These are phyloP conservation scores for Cichorium intybus DNA, from an alignment of 140 eudicot genomes.

Conservation along the genomic window DNA sequence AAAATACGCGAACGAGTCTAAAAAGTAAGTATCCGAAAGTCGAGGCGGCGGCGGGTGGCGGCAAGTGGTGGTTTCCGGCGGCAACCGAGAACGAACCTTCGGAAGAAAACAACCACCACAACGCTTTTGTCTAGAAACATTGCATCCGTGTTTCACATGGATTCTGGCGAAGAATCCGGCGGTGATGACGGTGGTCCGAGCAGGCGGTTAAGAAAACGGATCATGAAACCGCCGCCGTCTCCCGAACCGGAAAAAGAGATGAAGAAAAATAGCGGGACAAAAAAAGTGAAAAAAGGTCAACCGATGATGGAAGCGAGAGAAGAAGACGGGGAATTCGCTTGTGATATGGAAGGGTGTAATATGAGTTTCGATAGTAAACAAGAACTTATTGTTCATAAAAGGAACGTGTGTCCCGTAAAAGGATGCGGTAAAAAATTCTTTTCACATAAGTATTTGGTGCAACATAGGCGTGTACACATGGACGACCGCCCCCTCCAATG, in stretches of 20 bases:
- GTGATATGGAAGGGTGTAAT: slow-evolving; percentile 86
- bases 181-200: slow-evolving; percentile 75
- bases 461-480: slow-evolving; percentile 92
- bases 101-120: slow-evolving; percentile 33
- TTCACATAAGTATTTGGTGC: slow-evolving; percentile 93
- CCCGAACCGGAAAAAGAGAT: slow-evolving; percentile 32
- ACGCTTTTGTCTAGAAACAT: slow-evolving; percentile 24
- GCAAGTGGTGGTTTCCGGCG: slow-evolving; percentile 31
- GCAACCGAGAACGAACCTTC: slow-evolving; percentile 38
- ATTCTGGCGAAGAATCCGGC: slow-evolving; percentile 31
- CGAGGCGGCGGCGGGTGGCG: slow-evolving; percentile 40
- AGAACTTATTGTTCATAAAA: slow-evolving; percentile 64
- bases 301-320: slow-evolving; percentile 26
- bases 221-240: slow-evolving; percentile 44
- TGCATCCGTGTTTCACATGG: slow-evolving; percentile 26
- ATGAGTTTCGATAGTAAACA: slow-evolving; percentile 83
- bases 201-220: slow-evolving; percentile 67
- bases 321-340: slow-evolving; percentile 57
- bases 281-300: slow-evolving; percentile 49
- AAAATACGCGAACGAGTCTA: slow-evolving; percentile 28
- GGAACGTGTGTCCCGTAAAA: slow-evolving; percentile 74
- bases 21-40: slow-evolving; percentile 39
- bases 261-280: slow-evolving; percentile 24
- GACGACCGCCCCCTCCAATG: slow-evolving; percentile 93
- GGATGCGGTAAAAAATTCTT: slow-evolving; percentile 95